These are phyloP conservation scores for Cinnamomum chago DNA, from an alignment of 164 flowering plant species.

Conservation along the genomic window DNA sequence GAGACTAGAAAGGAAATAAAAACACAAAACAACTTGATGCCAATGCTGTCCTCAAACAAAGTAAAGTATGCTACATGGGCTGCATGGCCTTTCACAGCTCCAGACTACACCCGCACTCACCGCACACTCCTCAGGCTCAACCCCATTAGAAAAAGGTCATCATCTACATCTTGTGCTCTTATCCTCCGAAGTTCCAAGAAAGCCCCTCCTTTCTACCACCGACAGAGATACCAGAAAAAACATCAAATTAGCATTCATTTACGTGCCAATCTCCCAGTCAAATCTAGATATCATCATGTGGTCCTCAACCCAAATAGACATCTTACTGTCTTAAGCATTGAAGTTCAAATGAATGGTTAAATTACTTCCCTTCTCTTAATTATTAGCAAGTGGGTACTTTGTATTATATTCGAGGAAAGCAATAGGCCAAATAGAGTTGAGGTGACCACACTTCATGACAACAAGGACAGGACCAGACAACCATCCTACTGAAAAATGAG, in stretches of 20 bases:
- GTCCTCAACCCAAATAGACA: neutral
- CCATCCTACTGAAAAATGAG: neutral
- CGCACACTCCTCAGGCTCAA: neutral
- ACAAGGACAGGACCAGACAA: neutral
- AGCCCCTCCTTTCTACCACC: neutral
- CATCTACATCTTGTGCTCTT: neutral
- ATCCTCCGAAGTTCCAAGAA: neutral
- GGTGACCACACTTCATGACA: neutral
- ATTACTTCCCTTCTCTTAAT: neutral
- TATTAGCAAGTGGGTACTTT: neutral
- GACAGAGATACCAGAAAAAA: neutral
- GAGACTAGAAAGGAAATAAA: neutral
- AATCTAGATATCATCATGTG: neutral
- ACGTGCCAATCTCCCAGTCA: neutral
- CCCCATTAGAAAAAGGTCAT: neutral
- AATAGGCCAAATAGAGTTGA: neutral
- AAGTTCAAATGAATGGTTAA: neutral
- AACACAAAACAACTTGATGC: neutral
- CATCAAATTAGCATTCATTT: neutral
- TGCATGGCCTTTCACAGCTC: too few species aligned
- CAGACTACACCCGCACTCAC: neutral
- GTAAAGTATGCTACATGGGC: too few species aligned
- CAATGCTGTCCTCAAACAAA: too few species aligned
- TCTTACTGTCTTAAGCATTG: neutral
- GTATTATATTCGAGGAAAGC: neutral